A percentile compares a stretch with the other conserved stretches of the same genome.
These are phyloP conservation scores for Capronia americana DNA, from an alignment of 2,329 filamentous ascomycete species.

Conservation along the genomic window DNA sequence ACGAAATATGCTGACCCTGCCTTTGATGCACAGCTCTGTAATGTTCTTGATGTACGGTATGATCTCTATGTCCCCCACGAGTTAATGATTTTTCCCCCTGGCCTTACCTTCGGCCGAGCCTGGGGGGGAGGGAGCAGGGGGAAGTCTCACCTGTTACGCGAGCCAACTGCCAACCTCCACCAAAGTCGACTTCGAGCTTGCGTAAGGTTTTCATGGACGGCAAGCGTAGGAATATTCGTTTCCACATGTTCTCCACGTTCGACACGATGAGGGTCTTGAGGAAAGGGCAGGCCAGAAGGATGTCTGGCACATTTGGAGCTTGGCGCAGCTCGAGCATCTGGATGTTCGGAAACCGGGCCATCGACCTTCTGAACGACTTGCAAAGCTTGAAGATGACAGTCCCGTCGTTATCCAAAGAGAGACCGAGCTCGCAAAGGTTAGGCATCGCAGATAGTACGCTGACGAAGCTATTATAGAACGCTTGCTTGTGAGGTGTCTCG, in stretches of 20 bases:
- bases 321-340: neutral
- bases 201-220: neutral
- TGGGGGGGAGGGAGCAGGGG: too few species aligned
- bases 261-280: neutral
- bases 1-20: neutral
- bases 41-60: neutral
- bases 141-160: neutral
- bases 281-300: neutral
- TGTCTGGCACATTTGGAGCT: neutral
- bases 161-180: neutral
- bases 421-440: neutral
- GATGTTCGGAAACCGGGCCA: neutral
- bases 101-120: too few species aligned
- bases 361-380: neutral
- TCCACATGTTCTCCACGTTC: neutral
- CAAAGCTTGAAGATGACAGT: neutral
- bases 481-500: neutral
- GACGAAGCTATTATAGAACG: neutral
- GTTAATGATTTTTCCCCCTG: too few species aligned
- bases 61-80: neutral
- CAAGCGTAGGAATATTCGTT: neutral
- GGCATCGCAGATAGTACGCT: neutral
- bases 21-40: neutral
- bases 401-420: neutral
- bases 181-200: neutral